Conservation (phyloP, 1,284 basidiomycete species). For the Marasmius sp. region DNA sequence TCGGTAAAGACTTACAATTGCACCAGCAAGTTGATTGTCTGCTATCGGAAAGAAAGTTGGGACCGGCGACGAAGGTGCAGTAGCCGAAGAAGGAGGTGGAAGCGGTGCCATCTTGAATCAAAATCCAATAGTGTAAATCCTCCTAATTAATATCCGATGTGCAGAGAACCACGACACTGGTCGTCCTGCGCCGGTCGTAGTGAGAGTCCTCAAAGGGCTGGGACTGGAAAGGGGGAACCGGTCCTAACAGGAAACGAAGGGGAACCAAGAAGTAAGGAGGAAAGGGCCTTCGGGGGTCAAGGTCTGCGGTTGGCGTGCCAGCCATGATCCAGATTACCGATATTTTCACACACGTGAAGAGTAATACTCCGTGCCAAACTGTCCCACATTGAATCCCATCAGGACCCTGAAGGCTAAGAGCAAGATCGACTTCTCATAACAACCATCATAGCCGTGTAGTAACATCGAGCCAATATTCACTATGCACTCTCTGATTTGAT, state of each 20-base stretch:
- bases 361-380: background rate
- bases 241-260: slow-evolving; percentile 37
- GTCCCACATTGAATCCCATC: background rate
- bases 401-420: background rate
- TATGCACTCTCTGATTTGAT: background rate
- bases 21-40: slow-evolving; percentile 32
- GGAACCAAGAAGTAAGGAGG: slow-evolving; percentile 22
- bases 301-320: too few species aligned
- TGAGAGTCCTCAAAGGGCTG: slow-evolving; percentile 33
- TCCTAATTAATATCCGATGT: slow-evolving; percentile 1
- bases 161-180: slow-evolving; percentile 13
- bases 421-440: background rate
- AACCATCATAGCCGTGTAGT: slow-evolving; percentile 1
- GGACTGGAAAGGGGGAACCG: slow-evolving; percentile 31
- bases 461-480: background rate
- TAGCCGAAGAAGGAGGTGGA: background rate
- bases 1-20: slow-evolving; percentile 39
- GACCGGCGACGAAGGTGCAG: background rate
- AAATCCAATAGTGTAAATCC: slow-evolving; percentile 5
- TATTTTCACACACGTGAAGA: background rate
- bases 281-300: slow-evolving; percentile 5
- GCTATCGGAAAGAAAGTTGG: slow-evolving; percentile 28
- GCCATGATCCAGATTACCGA: too few species aligned
- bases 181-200: slow-evolving; percentile 24
- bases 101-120: slow-evolving; percentile 9